Evolutionary conservation across 441 rosid genomes (phyloP), one percentile per base, ranked within the genome.

Genomic region (Flueggea neowawraea): DNA sequence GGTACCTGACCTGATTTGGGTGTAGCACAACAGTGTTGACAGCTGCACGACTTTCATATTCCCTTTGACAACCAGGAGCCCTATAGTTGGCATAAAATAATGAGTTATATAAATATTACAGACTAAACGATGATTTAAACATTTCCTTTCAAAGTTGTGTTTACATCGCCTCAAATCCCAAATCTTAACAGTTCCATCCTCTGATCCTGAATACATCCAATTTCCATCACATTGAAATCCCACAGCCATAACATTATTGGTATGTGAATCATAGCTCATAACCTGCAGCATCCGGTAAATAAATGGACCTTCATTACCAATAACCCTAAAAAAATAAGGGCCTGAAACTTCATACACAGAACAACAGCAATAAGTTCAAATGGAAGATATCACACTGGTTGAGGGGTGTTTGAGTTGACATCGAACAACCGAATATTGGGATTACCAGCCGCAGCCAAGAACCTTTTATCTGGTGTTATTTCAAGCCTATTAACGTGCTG

Each of bases 121-220:
- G 11, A 51, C n/a, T 31, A 53, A 53, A 43, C 41, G 15, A 12
- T 6, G 55, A 6, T 31, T 10, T 7, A 10, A 52, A 8, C 11
- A 53, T 45, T 4, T 10, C 15, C 28, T 12, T 59, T 14, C 31
- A 33, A 8, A 44, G 17, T 49, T n/a, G 14, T 22, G 28, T 55
- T 13, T 52, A 6, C 48, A 49, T 41, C 55, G 85, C 97, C 99
- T 89, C 75, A 95, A 81, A 71, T 95, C 99, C 97, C 97, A 95
- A 65, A 91, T 87, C 73, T 83, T 91, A 63, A 95, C 99, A 0
- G 97, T 95, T 22, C 97, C 97, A 82, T 95, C 99, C 73, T 91
- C 99, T 33, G 98, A 95, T 64, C 99, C 98, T 11, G 99, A 89
- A 70, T 91, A 95, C 97, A 95, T 95, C 97, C 99, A 89, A 69